Evolutionary conservation across 1,139 yeast genomes (phyloP).

Genomic region (Maudiozyma humilis): DNA sequence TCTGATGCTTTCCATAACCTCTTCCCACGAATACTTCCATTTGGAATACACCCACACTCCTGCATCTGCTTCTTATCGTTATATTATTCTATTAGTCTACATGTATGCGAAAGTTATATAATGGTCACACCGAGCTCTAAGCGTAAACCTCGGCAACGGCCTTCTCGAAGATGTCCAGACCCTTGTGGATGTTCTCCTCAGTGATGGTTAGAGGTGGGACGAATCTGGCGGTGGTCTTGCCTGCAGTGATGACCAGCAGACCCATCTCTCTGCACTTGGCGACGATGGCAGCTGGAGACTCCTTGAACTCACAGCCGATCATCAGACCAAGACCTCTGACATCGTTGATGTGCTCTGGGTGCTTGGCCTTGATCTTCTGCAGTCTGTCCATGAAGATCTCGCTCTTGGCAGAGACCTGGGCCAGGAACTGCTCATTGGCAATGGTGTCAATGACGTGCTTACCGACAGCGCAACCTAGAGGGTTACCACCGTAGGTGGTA

Average conservation of each 20-base stretch:
- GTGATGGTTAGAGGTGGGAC: constrained; percentile 89
- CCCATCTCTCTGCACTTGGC: constrained; percentile 70
- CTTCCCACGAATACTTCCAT: too few relatives aligned
- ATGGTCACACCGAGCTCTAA: too few relatives aligned
- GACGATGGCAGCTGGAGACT: constrained; percentile 60
- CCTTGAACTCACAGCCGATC: constrained; percentile 68
- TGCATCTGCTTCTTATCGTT: too few relatives aligned
- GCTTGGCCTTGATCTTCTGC: constrained; percentile 42
- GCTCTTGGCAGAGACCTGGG: constrained; percentile 51
- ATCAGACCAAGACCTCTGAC: constrained; percentile 85
- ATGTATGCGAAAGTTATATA: too few relatives aligned
- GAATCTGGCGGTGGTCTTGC: constrained; percentile 78
- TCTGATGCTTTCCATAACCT: too few relatives aligned
- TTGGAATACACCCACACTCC: too few relatives aligned
- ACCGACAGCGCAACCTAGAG: constrained; percentile 79
- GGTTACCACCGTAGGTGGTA: constrained; percentile 96
- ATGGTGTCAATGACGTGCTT: constrained; percentile 63
- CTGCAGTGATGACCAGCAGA: constrained; percentile 78
- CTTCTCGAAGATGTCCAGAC: constrained; percentile 55
- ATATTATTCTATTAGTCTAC: too few relatives aligned
- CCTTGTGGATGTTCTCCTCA: constrained; percentile 57
- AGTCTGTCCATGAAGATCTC: constrained; percentile 46
- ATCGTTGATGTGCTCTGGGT: constrained; percentile 52
- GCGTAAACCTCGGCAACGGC: constrained; percentile 37
- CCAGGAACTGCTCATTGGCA: constrained; percentile 51